Percentiles rank a stretch among this genome's conserved stretches.
phyloP scores from a whole-genome alignment of 2,329 filamentous ascomycete genomes.

The Coniosporium tulheliwenetii region DNA sequence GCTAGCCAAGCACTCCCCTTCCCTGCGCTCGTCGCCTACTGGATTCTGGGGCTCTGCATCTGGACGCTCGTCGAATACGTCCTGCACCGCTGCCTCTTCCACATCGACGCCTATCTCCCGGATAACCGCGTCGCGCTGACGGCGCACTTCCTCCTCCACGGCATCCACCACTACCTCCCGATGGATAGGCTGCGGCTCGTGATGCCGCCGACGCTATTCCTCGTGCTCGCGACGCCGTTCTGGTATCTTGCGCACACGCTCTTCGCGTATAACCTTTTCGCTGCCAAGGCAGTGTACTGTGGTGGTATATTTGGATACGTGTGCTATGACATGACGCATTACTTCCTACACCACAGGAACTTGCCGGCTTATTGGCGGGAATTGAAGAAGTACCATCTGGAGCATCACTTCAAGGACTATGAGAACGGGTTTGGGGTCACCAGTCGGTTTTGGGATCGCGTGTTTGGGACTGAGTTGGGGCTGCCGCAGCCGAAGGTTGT shows the following conservation, averaged over 20 bases:
- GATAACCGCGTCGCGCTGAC: conserved; percentile 83
- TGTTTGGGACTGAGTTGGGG: conserved; percentile 67
- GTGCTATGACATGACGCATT: conserved; percentile 94
- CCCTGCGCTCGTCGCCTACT: conserved; percentile 40
- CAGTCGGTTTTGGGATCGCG: conserved; percentile 82
- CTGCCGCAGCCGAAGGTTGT: conserved; percentile 40
- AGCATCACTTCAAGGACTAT: conserved; percentile 96
- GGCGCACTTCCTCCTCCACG: conserved; percentile 83
- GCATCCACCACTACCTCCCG: conserved; percentile 96
- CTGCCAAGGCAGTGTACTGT: conserved; percentile 63
- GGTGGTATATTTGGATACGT: conserved; percentile 93
- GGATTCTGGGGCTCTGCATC: conserved; percentile 52
- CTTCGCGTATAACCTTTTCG: conserved; percentile 75
- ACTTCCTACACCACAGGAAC: conserved; percentile 93
- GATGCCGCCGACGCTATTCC: conserved; percentile 85
- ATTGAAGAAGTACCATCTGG: conserved; percentile 93
- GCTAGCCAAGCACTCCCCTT: conserved; percentile 43
- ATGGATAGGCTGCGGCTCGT: conserved; percentile 97
- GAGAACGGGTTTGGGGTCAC: conserved; percentile 96
- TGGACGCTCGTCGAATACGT: conserved; percentile 88
- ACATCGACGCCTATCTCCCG: conserved; percentile 82
- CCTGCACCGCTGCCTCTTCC: conserved; percentile 83
- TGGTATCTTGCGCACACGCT: conserved; percentile 77
- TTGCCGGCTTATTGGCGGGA: conserved; percentile 79
- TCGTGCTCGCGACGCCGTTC: conserved; percentile 72